Evolutionary conservation across 2,329 filamentous ascomycete genomes (phyloP), one percentile per base, ranked within the genome.

Genomic region (Periconia macrospinosa): DNA sequence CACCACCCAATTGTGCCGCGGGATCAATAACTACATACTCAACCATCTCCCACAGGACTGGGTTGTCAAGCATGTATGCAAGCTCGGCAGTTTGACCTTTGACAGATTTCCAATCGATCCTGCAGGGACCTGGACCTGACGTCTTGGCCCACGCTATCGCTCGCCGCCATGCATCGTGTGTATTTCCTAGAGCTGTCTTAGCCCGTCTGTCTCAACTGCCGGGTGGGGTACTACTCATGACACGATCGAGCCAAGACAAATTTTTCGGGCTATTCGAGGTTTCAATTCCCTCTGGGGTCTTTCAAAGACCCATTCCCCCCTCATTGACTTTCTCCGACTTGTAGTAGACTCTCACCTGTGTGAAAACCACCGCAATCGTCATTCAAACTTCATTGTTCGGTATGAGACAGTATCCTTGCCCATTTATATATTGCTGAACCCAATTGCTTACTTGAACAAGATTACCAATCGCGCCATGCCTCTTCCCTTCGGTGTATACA

Each of bases 401-500:
- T 37, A 37, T 14, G 33, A 37, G 33, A 37, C 33, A n/a, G 15
- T n/a, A 13, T n/a, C 11, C 33, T 13, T n/a, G 11, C 33, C 11
- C 3, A 37, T 37, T n/a, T 6, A 6, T 37, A 13, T n/a, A 6
- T 37, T 37, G 11, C 33, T n/a, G 5, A n/a, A 37, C 3, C 3
- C 33, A 13, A 37, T 37, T n/a, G 15, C 33, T 37, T 14, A 37
- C 33, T 14, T 5, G 5, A 37, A 37, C 5, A 3, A 47, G 13
- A 45, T 35, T 40, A 18, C 45, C n/a, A 47, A 46, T 49, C 42
- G 17, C 40, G 43, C 47, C 54, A 75, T 76, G 73, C 65, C 66
- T 57, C 73, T 76, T 40, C 73, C 73, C 7, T 58, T 65, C 43
- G 73, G 73, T 46, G 72, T 75, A 49, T 76, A 75, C 60, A 62